Percentiles rank a stretch among this genome's conserved stretches.
Evolutionary conservation across 257 asterid genomes (phyloP).

Genomic region (Echium plantagineum): DNA sequence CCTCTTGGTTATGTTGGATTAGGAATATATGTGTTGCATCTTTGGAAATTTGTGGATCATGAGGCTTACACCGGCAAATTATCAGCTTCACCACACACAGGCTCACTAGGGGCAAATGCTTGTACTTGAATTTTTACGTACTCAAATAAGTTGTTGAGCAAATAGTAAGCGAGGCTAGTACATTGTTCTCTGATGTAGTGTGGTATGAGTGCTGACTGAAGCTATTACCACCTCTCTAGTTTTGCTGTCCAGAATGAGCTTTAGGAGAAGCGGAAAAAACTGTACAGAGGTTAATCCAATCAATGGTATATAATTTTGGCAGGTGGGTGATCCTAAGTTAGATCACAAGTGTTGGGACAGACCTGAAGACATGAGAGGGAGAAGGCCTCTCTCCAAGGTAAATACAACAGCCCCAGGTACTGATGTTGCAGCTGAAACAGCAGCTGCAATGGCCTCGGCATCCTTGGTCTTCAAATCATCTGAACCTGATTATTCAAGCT

Average conservation of each 20-base stretch:
- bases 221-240: no score
- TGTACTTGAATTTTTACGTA: no score
- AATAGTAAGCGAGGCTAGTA: no score
- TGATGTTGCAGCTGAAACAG: constrained; percentile 82
- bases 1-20: no score
- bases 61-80: no score
- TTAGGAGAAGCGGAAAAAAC: background rate
- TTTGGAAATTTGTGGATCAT: no score
- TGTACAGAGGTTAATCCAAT: background rate
- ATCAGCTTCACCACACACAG: no score
- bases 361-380: constrained; percentile 57
- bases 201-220: no score
- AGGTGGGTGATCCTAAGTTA: constrained; percentile 59
- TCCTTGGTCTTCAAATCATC: constrained; percentile 48
- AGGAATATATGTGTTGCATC: no score
- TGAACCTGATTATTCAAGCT: constrained; percentile 39
- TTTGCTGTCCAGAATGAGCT: background rate
- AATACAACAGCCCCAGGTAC: constrained; percentile 58
- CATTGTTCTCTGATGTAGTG: no score
- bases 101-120: no score
- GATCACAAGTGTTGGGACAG: constrained; percentile 83
- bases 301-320: constrained; percentile 6
- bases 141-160: no score
- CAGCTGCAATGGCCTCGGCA: constrained; percentile 88
- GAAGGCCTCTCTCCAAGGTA: constrained; percentile 56